Percentiles rank a stretch among this genome's conserved stretches.
phyloP scores from a whole-genome alignment of 192 early-diverging fungal genomes.

The Coemansia sp. region DNA sequence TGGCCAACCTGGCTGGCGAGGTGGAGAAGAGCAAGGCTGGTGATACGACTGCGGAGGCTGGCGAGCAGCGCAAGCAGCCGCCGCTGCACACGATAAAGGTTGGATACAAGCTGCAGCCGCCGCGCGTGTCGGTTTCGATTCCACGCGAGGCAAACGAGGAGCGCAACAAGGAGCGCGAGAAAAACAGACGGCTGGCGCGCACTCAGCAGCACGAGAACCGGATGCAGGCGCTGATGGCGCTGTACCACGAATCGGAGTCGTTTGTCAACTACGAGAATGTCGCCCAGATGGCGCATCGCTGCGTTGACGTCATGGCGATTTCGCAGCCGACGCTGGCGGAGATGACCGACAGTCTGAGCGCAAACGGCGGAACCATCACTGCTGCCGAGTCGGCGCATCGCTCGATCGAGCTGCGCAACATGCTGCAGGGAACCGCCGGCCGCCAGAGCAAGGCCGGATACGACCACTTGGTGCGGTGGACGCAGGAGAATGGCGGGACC shows the following conservation, averaged over 20 bases:
- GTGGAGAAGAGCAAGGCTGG: not conserved
- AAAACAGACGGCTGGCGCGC: constrained; percentile 18
- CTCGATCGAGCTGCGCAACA: constrained; percentile 36
- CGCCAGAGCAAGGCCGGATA: constrained; percentile 59
- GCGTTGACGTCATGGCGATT: constrained; percentile 14
- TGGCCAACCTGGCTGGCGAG: constrained; percentile 20
- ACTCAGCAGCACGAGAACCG: constrained; percentile 33
- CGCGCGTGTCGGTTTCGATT: constrained; percentile 33
- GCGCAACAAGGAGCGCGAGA: constrained; percentile 30
- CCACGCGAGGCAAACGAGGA: constrained; percentile 34
- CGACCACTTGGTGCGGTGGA: constrained; percentile 65
- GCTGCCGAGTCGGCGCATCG: constrained; percentile 21
- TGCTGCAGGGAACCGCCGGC: constrained; percentile 43
- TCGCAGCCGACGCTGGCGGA: constrained; percentile 35
- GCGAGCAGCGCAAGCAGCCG: not conserved
- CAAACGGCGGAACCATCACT: constrained; percentile 23
- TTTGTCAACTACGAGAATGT: constrained; percentile 47
- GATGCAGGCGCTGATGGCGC: constrained; percentile 44
- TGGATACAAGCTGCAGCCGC: constrained; percentile 40
- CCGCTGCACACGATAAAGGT: constrained; percentile 4
- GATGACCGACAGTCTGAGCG: constrained; percentile 32
- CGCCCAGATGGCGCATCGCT: constrained; percentile 24
- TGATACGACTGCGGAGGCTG: not conserved
- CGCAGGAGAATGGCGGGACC: constrained; percentile 15
- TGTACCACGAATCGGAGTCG: constrained; percentile 44